These are phyloP conservation scores for Gossypium anomalum DNA, from an alignment of 345 rosid genomes.

Conservation along the genomic window DNA sequence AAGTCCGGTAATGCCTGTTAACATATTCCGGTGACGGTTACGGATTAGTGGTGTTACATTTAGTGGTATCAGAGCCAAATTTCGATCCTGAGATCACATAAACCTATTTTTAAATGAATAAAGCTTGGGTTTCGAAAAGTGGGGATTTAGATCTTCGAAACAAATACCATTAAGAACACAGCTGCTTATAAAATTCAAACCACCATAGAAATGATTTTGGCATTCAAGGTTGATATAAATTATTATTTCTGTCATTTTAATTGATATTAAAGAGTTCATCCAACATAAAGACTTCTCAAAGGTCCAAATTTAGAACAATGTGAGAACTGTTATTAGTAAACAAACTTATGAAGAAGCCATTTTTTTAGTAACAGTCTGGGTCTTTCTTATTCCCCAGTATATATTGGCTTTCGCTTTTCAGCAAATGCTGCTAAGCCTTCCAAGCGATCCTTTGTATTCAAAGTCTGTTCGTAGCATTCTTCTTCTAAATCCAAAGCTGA, in stretches of 20 bases:
- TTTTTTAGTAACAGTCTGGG: background rate
- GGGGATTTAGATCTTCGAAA: background rate
- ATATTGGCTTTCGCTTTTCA: slow-evolving; percentile 76
- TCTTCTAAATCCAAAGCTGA: slow-evolving; percentile 73
- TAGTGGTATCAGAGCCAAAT: too few relatives aligned
- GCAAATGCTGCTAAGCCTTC: slow-evolving; percentile 92
- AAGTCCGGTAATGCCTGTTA: too few relatives aligned
- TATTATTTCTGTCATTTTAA: background rate
- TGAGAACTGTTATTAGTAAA: background rate
- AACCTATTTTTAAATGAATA: background rate
- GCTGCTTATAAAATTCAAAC: background rate
- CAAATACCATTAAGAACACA: background rate
- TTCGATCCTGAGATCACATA: too few relatives aligned
- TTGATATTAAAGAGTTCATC: background rate
- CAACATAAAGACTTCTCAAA: background rate
- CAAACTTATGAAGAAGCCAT: background rate
- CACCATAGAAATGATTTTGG: background rate
- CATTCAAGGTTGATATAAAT: background rate
- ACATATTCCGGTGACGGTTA: too few relatives aligned
- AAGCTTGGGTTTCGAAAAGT: background rate
- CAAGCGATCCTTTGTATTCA: slow-evolving; percentile 71
- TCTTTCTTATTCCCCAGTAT: slow-evolving; percentile 41
- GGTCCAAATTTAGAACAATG: background rate
- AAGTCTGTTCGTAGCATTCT: slow-evolving; percentile 53
- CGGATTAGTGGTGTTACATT: too few relatives aligned